These are phyloP conservation scores for Terana coerulea DNA, from an alignment of 768 basidiomycete species.

Conservation along the genomic window DNA sequence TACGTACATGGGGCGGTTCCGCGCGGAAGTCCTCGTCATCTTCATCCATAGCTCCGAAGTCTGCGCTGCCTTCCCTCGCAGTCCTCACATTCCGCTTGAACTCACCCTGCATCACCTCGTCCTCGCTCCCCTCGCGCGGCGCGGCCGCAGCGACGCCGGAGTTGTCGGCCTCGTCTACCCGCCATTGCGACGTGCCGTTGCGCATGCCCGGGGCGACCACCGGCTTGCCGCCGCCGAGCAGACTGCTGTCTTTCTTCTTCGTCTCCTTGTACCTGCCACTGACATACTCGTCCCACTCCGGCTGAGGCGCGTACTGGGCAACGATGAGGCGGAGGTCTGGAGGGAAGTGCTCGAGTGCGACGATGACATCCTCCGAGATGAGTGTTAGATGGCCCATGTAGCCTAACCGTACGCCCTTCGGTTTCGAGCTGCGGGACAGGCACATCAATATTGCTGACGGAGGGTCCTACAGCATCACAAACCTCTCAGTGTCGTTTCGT, in stretches of 20 bases:
- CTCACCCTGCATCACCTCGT: slow-evolving; percentile 53
- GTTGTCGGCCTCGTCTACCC: slow-evolving; percentile 57
- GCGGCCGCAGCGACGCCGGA: slow-evolving; percentile 15
- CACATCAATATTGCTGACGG: background rate
- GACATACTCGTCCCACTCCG: slow-evolving; percentile 89
- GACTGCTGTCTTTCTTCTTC: slow-evolving; percentile 71
- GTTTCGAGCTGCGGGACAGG: slow-evolving; percentile 47
- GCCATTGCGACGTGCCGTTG: slow-evolving; percentile 64
- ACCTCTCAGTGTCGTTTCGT: slow-evolving; percentile 76
- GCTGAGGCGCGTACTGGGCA: slow-evolving; percentile 64
- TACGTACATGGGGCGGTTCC: slow-evolving; percentile 42
- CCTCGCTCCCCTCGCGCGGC: slow-evolving; percentile 20
- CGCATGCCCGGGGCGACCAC: slow-evolving; percentile 45
- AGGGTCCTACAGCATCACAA: slow-evolving; percentile 19
- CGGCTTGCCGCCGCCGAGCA: slow-evolving; percentile 86
- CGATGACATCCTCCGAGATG: slow-evolving; percentile 92
- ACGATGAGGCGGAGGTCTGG: slow-evolving; percentile 67
- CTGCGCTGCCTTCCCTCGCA: slow-evolving; percentile 51
- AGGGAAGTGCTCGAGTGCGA: slow-evolving; percentile 85
- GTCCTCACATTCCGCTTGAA: slow-evolving; percentile 50
- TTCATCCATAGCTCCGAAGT: slow-evolving; percentile 54
- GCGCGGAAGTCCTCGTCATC: slow-evolving; percentile 38
- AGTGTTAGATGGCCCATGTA: slow-evolving; percentile 97
- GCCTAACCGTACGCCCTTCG: slow-evolving; percentile 77
- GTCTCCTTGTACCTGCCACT: slow-evolving; percentile 82